Conservation (phyloP, 345 rosid species). For the Eutrema japonicum region DNA sequence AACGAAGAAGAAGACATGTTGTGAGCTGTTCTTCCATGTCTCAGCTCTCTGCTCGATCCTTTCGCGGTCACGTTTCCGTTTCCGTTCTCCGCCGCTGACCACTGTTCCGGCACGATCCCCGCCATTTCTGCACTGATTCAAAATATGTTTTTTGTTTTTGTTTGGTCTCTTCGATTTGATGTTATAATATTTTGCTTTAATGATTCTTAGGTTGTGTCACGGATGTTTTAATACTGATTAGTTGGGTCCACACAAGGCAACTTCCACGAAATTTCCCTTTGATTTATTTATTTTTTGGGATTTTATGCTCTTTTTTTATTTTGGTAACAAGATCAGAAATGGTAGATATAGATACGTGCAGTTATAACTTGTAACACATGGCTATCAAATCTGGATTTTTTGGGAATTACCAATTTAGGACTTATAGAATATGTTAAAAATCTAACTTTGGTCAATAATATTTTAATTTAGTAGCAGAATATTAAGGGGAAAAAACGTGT, state of each 20-base stretch:
- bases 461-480: background rate
- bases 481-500: background rate
- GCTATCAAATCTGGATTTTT: conserved; percentile 2
- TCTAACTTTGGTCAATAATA: background rate
- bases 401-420: background rate
- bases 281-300: background rate
- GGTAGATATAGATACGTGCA: conserved; percentile 19
- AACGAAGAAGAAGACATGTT: conserved; percentile 88
- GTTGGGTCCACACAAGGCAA: conserved; percentile 27
- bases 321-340: background rate
- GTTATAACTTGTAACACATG: conserved; percentile 9
- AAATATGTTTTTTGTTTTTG: background rate
- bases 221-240: conserved; percentile 14
- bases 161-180: background rate
- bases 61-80: conserved; percentile 41
- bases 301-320: background rate
- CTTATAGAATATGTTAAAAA: background rate
- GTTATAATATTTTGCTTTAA: background rate
- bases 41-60: conserved; percentile 60
- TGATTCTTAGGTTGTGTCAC: conserved; percentile 1
- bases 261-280: conserved; percentile 40
- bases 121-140: conserved; percentile 33
- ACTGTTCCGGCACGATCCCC: conserved; percentile 37
- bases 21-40: conserved; percentile 76
- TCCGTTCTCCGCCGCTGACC: conserved; percentile 42